Conservation (phyloP, 352 stramenopile genomes). For the Globisporangium iwayamae region DNA sequence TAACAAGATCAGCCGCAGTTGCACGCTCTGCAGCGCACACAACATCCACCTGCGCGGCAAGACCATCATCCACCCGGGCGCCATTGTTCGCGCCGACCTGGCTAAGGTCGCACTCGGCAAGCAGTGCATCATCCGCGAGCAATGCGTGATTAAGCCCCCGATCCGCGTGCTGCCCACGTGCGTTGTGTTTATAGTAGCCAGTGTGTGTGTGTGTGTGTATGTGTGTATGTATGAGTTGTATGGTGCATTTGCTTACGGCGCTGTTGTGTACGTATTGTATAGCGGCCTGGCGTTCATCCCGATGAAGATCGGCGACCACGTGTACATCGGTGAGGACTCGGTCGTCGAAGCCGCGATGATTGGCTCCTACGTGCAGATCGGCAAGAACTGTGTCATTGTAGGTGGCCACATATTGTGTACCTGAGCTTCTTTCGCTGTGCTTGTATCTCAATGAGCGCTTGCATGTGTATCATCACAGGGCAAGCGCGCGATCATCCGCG, state of each 20-base stretch:
- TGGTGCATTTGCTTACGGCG: not conserved
- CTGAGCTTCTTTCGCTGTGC: too few relatives aligned
- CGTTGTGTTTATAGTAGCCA: not conserved
- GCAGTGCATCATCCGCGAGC: conserved; percentile 71
- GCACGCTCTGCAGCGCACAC: conserved; percentile 54
- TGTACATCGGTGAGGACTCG: conserved; percentile 70
- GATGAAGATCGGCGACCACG: conserved; percentile 78
- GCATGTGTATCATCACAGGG: conserved; percentile 32
- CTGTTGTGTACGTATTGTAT: conserved; percentile 9
- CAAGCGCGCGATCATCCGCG: conserved; percentile 80
- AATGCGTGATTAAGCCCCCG: conserved; percentile 71
- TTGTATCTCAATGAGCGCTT: not conserved
- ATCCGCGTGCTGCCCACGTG: conserved; percentile 62
- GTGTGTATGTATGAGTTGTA: not conserved
- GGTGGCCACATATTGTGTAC: conserved; percentile 10
- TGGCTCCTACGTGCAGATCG: conserved; percentile 80
- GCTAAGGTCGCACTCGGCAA: conserved; percentile 81
- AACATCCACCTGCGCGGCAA: conserved; percentile 80
- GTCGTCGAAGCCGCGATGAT: conserved; percentile 84
- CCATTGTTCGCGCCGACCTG: conserved; percentile 77
- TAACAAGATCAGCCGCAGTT: conserved; percentile 72
- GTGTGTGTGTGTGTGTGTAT: not conserved
- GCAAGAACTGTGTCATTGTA: conserved; percentile 85
- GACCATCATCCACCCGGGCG: conserved; percentile 68
- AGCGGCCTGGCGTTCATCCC: conserved; percentile 81